phyloP scores from a whole-genome alignment of 2,329 filamentous ascomycete genomes.

The Curvularia spicifera region DNA sequence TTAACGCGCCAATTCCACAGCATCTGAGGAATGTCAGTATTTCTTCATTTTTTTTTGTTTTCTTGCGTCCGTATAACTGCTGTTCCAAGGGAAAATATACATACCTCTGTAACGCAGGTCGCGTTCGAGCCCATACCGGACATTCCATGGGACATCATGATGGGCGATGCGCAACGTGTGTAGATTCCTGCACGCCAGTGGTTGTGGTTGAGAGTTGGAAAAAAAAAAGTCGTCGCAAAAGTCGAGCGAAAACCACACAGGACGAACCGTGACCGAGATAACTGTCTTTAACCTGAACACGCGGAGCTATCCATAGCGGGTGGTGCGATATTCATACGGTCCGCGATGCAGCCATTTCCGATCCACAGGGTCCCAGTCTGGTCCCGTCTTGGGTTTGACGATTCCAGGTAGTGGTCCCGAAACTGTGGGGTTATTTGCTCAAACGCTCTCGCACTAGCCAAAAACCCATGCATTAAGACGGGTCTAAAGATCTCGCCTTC shows the following conservation, averaged over 20 bases:
- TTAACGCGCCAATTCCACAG: slow-evolving; percentile 80
- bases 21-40: slow-evolving; percentile 62
- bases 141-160: slow-evolving; percentile 22
- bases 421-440: slow-evolving; percentile 44
- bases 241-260: not conserved
- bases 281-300: not conserved
- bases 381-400: slow-evolving; percentile 1
- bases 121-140: slow-evolving; percentile 24
- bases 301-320: slow-evolving; percentile 3
- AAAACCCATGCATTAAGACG: slow-evolving; percentile 10
- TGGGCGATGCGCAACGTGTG: slow-evolving; percentile 11
- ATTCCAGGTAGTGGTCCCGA: slow-evolving; percentile 6
- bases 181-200: slow-evolving; percentile 6
- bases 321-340: slow-evolving; percentile 21
- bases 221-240: not conserved
- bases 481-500: slow-evolving; percentile 5
- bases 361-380: slow-evolving; percentile 11
- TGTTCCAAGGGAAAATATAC: not conserved
- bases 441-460: slow-evolving; percentile 33
- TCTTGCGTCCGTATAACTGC: not conserved
- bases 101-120: slow-evolving; percentile 51
- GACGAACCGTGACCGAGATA: not conserved
- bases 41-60: not conserved
- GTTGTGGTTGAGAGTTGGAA: not conserved
- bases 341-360: slow-evolving; percentile 9